phyloP scores from a whole-genome alignment of 2,329 filamentous ascomycete species.

The Nigrospora oryzae region DNA sequence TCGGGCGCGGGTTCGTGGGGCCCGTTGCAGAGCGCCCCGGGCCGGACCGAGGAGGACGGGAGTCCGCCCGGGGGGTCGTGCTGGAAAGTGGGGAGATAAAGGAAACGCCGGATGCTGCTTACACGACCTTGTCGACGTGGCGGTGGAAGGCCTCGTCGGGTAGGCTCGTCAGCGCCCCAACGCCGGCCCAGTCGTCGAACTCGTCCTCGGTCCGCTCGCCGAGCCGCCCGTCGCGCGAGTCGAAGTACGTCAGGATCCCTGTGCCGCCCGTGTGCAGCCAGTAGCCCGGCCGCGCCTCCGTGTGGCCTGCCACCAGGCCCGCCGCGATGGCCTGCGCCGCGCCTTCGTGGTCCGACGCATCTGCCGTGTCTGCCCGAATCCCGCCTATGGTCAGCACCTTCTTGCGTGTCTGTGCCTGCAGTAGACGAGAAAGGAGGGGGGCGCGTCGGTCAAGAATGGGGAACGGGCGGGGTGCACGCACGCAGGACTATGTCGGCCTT shows the following conservation, averaged over 20 bases:
- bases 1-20: no score
- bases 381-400: neutral
- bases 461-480: neutral
- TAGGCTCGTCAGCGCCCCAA: conserved; percentile 37
- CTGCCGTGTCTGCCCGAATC: conserved; percentile 22
- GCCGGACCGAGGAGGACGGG: no score
- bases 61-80: no score
- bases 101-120: conserved; percentile 17
- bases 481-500: conserved; percentile 5
- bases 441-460: neutral
- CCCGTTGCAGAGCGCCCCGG: no score
- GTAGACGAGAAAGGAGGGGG: no score
- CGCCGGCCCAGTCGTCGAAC: conserved; percentile 43
- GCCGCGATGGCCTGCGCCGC: conserved; percentile 35
- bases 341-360: conserved; percentile 36
- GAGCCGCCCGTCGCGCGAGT: conserved; percentile 31
- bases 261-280: conserved; percentile 48
- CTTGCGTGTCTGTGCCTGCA: neutral
- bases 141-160: conserved; percentile 49
- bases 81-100: conserved; percentile 2
- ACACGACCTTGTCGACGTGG: conserved; percentile 56
- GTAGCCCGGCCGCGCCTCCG: conserved; percentile 30
- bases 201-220: conserved; percentile 36
- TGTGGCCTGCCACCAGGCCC: conserved; percentile 35
- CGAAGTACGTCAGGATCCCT: conserved; percentile 42